Conservation (phyloP, 805 yeast genomes). For the Starmerella cellae region DNA sequence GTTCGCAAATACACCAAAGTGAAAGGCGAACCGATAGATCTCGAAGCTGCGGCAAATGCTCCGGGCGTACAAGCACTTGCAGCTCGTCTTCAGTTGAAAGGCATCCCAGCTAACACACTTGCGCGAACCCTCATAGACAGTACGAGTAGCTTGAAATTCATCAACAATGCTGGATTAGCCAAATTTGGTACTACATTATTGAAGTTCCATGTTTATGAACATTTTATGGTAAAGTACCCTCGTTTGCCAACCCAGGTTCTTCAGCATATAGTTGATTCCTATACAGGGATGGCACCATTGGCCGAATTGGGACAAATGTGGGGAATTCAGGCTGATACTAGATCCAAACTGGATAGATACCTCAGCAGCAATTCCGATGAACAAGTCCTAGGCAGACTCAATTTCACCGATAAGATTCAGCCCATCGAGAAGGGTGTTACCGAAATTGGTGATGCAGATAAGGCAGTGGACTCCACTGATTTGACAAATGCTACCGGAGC, state of each 20-base stretch:
- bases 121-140: constrained; percentile 68
- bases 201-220: constrained; percentile 61
- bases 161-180: constrained; percentile 65
- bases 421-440: constrained; percentile 27
- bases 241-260: constrained; percentile 74
- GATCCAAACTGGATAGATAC: constrained; percentile 50
- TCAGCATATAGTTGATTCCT: constrained; percentile 62
- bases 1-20: constrained; percentile 18
- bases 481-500: constrained; percentile 37
- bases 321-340: constrained; percentile 76
- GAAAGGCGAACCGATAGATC: constrained; percentile 30
- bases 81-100: constrained; percentile 46
- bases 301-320: constrained; percentile 56
- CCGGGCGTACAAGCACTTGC: constrained; percentile 72
- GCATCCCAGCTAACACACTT: constrained; percentile 49
- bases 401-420: constrained; percentile 17
- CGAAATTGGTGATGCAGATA: constrained; percentile 19
- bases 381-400: constrained; percentile 44
- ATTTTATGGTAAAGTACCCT: constrained; percentile 66
- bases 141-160: constrained; percentile 34
- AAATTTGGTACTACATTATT: constrained; percentile 72
- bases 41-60: constrained; percentile 42
- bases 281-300: constrained; percentile 54
- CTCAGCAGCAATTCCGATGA: constrained; percentile 56
- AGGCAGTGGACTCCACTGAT: constrained; percentile 30